phyloP scores from a whole-genome alignment of 129 eudicot genomes.

The Tagetes patula region DNA sequence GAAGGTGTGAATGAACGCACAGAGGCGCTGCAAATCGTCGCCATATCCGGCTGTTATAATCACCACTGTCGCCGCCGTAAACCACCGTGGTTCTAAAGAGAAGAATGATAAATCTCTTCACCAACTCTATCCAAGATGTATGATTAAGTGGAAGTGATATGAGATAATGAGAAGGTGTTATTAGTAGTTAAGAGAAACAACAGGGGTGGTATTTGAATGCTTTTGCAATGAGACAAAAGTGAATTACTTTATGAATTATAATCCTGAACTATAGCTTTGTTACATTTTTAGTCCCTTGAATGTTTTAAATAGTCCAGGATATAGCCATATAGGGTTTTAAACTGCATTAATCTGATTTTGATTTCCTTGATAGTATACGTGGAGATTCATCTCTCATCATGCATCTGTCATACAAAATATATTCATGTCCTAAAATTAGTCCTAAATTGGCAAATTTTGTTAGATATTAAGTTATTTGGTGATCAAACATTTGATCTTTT shows the following conservation, averaged over 20 bases:
- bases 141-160: constrained; percentile 6
- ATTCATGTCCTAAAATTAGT: background rate
- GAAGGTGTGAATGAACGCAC: constrained; percentile 28
- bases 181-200: constrained; percentile 9
- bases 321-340: too few species aligned
- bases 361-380: constrained; percentile 51
- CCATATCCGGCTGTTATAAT: constrained; percentile 11
- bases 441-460: constrained; percentile 12
- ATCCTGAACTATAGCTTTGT: background rate
- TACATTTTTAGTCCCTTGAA: background rate
- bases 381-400: constrained; percentile 35
- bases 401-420: constrained; percentile 7
- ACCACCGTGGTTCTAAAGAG: constrained; percentile 11
- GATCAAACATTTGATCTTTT: constrained; percentile 15
- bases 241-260: background rate
- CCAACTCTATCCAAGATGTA: constrained; percentile 27
- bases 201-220: constrained; percentile 2
- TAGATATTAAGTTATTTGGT: constrained; percentile 9
- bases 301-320: too few species aligned
- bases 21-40: constrained; percentile 37
- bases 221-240: background rate
- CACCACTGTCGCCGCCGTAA: constrained; percentile 7
- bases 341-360: constrained; percentile 2
- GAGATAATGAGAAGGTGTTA: constrained; percentile 17
- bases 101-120: constrained; percentile 2